Evolutionary conservation across 441 rosid genomes (phyloP).

Genomic region (Daphne laureola): DNA sequence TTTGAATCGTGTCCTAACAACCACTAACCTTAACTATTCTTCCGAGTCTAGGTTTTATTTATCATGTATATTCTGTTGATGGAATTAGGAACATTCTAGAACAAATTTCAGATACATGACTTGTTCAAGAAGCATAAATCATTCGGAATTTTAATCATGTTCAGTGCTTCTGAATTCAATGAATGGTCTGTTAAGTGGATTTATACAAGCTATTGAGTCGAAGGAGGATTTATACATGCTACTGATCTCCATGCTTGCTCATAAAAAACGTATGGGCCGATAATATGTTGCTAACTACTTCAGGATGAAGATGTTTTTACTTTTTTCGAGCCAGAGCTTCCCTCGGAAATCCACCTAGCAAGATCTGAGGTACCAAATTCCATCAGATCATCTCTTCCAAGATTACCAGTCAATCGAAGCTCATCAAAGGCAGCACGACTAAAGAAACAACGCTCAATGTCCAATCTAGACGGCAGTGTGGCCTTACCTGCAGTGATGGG

Average conservation of each 20-base stretch:
- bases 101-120: too few species aligned
- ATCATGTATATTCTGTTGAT: too few species aligned
- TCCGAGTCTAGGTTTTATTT: too few species aligned
- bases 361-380: slow-evolving; percentile 30
- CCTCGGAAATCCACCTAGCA: slow-evolving; percentile 23
- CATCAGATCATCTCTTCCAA: slow-evolving; percentile 22
- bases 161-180: too few species aligned
- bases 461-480: slow-evolving; percentile 35
- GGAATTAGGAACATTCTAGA: too few species aligned
- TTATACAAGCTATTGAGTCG: too few species aligned
- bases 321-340: slow-evolving; percentile 73
- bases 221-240: background rate
- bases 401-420: slow-evolving; percentile 18
- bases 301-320: slow-evolving; percentile 77
- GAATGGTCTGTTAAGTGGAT: too few species aligned
- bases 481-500: slow-evolving; percentile 18
- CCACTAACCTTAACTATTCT: too few species aligned
- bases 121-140: too few species aligned
- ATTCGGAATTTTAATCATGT: too few species aligned
- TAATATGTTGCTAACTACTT: slow-evolving; percentile 10
- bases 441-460: slow-evolving; percentile 43
- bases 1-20: too few species aligned
- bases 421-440: slow-evolving; percentile 26
- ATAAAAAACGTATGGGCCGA: background rate
- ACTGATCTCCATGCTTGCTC: background rate